A percentile compares a stretch with the other conserved stretches of the same genome.
Conservation (phyloP, 495 filamentous ascomycete species). For the Penicillium macrosclerotiorum region DNA sequence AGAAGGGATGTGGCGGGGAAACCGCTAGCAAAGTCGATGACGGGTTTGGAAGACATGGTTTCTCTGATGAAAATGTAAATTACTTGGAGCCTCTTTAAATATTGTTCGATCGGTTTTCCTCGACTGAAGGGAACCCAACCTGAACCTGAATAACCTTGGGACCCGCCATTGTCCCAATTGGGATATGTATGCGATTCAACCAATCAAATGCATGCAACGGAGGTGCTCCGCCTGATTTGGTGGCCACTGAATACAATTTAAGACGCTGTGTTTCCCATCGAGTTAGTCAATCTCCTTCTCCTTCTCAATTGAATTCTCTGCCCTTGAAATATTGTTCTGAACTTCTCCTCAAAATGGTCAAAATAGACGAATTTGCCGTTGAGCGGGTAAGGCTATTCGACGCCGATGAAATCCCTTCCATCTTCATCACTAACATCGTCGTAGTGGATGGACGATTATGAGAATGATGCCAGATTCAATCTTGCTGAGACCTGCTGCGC, state of each 20-base stretch:
- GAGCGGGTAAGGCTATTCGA: constrained; percentile 56
- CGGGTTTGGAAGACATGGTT: not conserved
- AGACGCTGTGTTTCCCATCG: not conserved
- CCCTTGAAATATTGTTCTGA: not conserved
- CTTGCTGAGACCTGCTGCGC: constrained; percentile 84
- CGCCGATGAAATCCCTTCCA: not conserved
- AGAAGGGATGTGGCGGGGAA: no score
- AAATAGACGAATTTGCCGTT: constrained; percentile 70
- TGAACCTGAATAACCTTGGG: no score
- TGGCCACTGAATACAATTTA: no score
- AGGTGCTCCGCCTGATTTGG: not conserved
- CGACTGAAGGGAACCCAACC: no score
- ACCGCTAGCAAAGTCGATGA: constrained; percentile 62
- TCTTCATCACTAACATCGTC: not conserved
- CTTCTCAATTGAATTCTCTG: not conserved
- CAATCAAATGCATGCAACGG: not conserved
- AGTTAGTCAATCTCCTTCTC: not conserved
- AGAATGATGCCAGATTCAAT: constrained; percentile 72
- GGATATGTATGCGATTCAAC: constrained; percentile 7
- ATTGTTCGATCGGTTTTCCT: no score
- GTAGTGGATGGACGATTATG: constrained; percentile 92
- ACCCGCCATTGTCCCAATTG: no score
- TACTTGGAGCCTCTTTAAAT: no score
- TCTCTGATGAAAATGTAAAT: no score
- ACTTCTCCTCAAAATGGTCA: constrained; percentile 52